A percentile compares a stretch with the other conserved stretches of the same genome.
Conservation (phyloP, 768 basidiomycete species). For the Mycena rebaudengoi region DNA sequence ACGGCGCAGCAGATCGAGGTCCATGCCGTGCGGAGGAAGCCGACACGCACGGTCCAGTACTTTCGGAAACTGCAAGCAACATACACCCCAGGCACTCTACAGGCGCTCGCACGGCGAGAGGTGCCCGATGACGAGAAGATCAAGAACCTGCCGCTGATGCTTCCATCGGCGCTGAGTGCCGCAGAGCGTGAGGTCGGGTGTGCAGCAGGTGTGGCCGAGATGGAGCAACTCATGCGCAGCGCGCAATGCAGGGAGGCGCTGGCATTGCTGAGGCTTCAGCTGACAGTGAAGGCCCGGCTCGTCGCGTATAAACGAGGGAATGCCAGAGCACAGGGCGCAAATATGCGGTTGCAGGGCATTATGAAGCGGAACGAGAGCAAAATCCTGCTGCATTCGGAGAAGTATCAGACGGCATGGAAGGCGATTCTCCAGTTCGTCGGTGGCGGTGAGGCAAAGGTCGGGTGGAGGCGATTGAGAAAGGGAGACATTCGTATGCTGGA, state of each 20-base stretch:
- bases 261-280: not conserved
- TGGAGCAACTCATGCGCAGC: no score
- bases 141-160: not conserved
- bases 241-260: not conserved
- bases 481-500: not conserved
- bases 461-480: not conserved
- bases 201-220: not conserved
- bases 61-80: constrained; percentile 6
- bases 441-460: not conserved
- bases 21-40: not conserved
- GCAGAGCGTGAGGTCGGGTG: not conserved
- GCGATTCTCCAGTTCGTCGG: not conserved
- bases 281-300: not conserved
- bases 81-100: not conserved
- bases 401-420: not conserved
- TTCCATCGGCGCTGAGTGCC: not conserved
- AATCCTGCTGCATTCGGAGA: not conserved
- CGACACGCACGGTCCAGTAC: not conserved
- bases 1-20: not conserved
- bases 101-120: not conserved
- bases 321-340: not conserved
- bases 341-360: not conserved
- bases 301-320: not conserved
- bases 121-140: not conserved
- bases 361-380: not conserved